Evolutionary conservation across 2,329 filamentous ascomycete species (phyloP), one percentile per base, ranked within the genome.

Genomic region (Biscogniauxia sp.): DNA sequence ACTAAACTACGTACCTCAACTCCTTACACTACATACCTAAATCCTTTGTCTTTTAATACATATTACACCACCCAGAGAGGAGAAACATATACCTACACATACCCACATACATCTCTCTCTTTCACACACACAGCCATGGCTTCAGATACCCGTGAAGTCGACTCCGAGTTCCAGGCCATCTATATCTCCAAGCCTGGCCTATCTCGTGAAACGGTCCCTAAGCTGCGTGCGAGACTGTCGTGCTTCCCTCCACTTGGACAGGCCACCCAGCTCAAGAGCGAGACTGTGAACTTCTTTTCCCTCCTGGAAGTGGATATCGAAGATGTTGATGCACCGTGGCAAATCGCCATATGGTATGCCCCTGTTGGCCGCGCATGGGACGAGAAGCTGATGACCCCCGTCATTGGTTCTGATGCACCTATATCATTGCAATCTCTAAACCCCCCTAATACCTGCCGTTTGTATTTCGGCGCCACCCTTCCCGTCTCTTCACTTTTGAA

Each of bases 181-280:
- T 73, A 75, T 55, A 68, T 78, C 49, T 73, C 77, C 25, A 74
- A 75, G 37, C 37, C 37, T 17, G 37, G 37, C 37, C 37, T 17
- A 58, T 76, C 37, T 26, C 45, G 20, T 45, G 28, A 20, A 54
- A 19, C 49, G 32, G 3, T 32, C 25, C 17, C 51, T 56, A 64
- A 61, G 1, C 80, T 79, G 75, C 74, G 73, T 6, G 71, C 74
- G 41, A 67, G 70, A 13, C 66, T 84, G 19, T 78, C 79, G 20
- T 81, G 80, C 61, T 88, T 87, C 69, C 93, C 93, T 13, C 86
- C 92, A 1, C 76, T 97, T 56, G 91, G 88, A 1, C 90, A 93
- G 72, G 83, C 90, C 23, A 93, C 91, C 1, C 80, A 84, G 54
- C 70, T 91, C 20, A 74, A 79, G 25, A 71, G 73, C 20, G 69